These are phyloP conservation scores for Mariannaea elegans DNA, from an alignment of 2,329 filamentous ascomycete species.

Conservation along the genomic window DNA sequence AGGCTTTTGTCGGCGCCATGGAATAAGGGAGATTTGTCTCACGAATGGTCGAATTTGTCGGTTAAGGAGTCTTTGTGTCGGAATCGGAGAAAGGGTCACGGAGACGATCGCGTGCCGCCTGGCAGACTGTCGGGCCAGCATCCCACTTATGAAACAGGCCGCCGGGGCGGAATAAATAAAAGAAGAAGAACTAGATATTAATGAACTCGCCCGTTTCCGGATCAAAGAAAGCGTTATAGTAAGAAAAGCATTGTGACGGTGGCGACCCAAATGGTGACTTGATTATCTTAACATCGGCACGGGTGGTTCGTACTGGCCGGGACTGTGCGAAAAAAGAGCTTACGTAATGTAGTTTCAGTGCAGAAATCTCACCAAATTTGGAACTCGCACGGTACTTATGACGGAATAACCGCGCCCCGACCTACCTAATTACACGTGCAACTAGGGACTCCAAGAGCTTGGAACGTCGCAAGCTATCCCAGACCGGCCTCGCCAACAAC, in stretches of 20 bases:
- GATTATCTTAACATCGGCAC: conserved; percentile 6
- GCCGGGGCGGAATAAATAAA: neutral
- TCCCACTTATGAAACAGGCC: conserved; percentile 20
- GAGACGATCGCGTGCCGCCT: conserved; percentile 35
- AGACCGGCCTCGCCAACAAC: conserved; percentile 34
- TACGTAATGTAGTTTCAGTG: neutral
- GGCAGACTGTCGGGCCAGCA: conserved; percentile 38
- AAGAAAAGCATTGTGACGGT: conserved; percentile 31
- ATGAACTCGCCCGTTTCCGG: conserved; percentile 9
- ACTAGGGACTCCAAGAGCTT: conserved; percentile 36
- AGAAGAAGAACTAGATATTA: neutral
- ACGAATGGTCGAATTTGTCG: conserved; percentile 31
- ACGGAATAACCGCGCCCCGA: conserved; percentile 43
- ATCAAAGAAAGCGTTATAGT: conserved; percentile 17
- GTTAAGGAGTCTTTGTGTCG: conserved; percentile 32
- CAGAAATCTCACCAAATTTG: neutral
- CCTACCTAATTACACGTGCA: conserved; percentile 36
- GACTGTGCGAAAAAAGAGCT: conserved; percentile 2
- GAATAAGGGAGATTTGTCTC: conserved; percentile 46
- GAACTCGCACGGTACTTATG: conserved; percentile 36
- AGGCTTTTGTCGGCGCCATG: conserved; percentile 41
- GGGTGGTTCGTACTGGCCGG: conserved; percentile 6
- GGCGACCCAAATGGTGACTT: conserved; percentile 18
- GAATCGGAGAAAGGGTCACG: conserved; percentile 29
- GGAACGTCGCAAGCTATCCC: conserved; percentile 45